phyloP scores from a whole-genome alignment of 2,329 filamentous ascomycete species.

The Alternaria conjuncta region DNA sequence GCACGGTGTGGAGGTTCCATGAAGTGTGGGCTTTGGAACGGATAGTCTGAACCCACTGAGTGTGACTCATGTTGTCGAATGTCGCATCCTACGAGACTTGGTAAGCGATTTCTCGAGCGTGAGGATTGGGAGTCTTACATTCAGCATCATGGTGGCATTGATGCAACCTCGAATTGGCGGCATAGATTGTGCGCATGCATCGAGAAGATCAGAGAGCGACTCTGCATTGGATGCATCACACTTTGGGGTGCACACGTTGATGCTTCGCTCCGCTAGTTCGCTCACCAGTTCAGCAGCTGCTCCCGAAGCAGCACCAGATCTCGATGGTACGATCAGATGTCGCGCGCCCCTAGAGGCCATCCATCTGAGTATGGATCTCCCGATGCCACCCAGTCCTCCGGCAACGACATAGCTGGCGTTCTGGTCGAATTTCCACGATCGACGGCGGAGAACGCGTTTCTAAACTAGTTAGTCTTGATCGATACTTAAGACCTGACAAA shows the following conservation, averaged over 20 bases:
- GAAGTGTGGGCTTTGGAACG: neutral
- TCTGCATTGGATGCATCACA: neutral
- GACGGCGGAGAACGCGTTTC: neutral
- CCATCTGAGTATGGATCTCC: neutral
- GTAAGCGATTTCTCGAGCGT: neutral
- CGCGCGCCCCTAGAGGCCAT: neutral
- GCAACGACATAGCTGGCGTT: neutral
- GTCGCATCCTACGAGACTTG: neutral
- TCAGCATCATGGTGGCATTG: neutral
- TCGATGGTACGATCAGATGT: neutral
- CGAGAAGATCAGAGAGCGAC: neutral
- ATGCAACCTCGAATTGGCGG: neutral
- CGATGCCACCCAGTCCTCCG: neutral
- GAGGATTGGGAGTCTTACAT: neutral
- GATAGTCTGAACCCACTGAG: neutral
- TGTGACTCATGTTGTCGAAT: neutral
- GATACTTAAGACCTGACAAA: neutral
- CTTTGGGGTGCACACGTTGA: neutral
- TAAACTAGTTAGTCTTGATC: neutral
- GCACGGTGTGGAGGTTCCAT: slow-evolving; percentile 2
- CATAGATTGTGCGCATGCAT: neutral
- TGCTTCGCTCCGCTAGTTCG: neutral
- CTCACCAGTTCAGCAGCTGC: neutral
- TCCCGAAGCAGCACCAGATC: neutral
- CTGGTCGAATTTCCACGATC: neutral